Conservation (phyloP, 2,329 filamentous ascomycete genomes). For the Seiridium cupressi region DNA sequence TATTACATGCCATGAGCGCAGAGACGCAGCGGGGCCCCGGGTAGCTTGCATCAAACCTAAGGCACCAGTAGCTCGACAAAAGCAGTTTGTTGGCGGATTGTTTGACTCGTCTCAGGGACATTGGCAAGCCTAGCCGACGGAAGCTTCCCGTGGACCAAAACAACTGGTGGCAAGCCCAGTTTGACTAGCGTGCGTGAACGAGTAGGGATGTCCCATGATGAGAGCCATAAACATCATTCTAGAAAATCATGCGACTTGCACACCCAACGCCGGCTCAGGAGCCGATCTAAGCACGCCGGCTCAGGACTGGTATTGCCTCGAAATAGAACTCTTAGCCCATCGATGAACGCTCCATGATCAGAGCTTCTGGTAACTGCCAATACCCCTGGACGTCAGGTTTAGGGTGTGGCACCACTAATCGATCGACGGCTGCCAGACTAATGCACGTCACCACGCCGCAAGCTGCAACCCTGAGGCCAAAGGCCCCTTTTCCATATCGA, state of each 20-base stretch:
- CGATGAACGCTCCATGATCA: neutral
- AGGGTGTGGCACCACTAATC: slow-evolving; percentile 6
- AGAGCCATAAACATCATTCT: neutral
- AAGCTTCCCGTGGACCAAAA: neutral
- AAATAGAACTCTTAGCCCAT: neutral
- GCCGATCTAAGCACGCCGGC: neutral
- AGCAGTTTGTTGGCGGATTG: too few relatives aligned
- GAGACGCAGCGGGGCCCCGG: too few relatives aligned
- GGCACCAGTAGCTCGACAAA: too few relatives aligned
- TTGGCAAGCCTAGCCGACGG: neutral
- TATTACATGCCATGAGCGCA: too few relatives aligned
- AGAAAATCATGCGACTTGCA: neutral
- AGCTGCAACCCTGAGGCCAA: neutral
- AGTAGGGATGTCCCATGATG: neutral
- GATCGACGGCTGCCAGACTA: slow-evolving; percentile 4
- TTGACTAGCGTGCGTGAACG: neutral
- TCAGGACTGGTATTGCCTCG: neutral
- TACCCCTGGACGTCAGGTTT: neutral
- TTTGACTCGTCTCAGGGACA: neutral
- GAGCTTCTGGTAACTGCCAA: neutral
- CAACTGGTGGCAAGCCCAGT: neutral
- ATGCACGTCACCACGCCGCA: neutral
- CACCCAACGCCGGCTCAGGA: neutral
- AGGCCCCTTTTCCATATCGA: neutral
- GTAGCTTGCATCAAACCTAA: too few relatives aligned